phyloP scores from a whole-genome alignment of 805 yeast genomes.

The Yamadazyma olivae region DNA sequence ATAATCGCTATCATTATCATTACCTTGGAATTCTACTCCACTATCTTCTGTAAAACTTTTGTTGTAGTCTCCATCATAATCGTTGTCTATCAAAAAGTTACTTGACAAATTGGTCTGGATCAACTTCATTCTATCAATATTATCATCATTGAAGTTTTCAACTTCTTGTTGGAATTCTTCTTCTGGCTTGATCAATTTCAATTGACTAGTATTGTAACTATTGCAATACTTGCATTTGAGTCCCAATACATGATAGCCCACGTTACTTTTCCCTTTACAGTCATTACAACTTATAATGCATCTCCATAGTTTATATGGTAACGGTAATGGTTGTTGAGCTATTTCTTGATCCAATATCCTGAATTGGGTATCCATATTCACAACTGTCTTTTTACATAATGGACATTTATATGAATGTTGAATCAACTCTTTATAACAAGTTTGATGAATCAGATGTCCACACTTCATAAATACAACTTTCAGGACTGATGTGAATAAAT shows the following conservation, averaged over 20 bases:
- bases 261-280: conserved; percentile 78
- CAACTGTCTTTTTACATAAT: conserved; percentile 76
- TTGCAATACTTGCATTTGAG: conserved; percentile 82
- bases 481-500: conserved; percentile 75
- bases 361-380: conserved; percentile 86
- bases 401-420: conserved; percentile 89
- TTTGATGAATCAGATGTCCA: conserved; percentile 91
- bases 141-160: conserved; percentile 7
- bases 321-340: conserved; percentile 69
- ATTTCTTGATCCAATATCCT: conserved; percentile 85
- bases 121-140: conserved; percentile 23
- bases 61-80: conserved; percentile 21
- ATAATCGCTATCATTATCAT: conserved; percentile 15
- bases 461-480: conserved; percentile 91
- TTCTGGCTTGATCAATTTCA: conserved; percentile 66
- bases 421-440: conserved; percentile 78
- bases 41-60: conserved; percentile 7
- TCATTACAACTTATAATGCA: conserved; percentile 80
- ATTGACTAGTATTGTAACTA: conserved; percentile 82
- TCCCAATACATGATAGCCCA: conserved; percentile 80
- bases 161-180: conserved; percentile 29
- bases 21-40: conserved; percentile 18
- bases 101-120: conserved; percentile 33
- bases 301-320: conserved; percentile 73
- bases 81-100: conserved; percentile 37